Evolutionary conservation across 2,329 filamentous ascomycete species (phyloP).

Genomic region (Fusarium cicatricum): DNA sequence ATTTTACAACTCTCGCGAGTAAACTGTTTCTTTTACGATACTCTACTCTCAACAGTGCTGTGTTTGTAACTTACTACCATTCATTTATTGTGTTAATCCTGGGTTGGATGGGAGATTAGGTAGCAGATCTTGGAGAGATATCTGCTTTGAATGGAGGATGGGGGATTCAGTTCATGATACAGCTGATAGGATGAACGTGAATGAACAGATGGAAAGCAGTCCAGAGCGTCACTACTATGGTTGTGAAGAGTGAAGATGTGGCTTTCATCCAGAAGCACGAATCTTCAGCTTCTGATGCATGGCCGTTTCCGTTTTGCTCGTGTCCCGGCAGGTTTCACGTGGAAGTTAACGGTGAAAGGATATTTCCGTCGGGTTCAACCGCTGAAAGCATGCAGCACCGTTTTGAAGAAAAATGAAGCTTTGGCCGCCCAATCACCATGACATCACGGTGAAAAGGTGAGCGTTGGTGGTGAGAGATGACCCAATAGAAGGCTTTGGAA

Average conservation of each 20-base stretch:
- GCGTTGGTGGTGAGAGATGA: too few species aligned
- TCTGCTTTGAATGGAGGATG: constrained; percentile 5
- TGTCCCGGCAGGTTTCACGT: not conserved
- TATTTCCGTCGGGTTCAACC: not conserved
- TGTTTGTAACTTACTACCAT: constrained; percentile 16
- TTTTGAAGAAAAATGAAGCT: not conserved
- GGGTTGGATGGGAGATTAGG: not conserved
- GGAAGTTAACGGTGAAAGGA: not conserved
- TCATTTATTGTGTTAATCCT: constrained; percentile 31
- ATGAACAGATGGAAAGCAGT: not conserved
- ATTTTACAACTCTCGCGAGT: constrained; percentile 25
- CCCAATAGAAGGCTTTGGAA: constrained; percentile 32
- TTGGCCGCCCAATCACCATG: constrained; percentile 12
- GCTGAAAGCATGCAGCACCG: not conserved
- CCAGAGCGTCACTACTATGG: not conserved
- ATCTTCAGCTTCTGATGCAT: not conserved
- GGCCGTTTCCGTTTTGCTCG: constrained; percentile 1
- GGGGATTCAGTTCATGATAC: not conserved
- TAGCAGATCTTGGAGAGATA: not conserved
- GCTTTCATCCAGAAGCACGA: not conserved
- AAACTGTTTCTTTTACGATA: constrained; percentile 17
- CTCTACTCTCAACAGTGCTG: constrained; percentile 18
- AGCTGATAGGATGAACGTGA: constrained; percentile 8
- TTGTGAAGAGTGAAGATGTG: not conserved
- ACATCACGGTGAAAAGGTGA: constrained; percentile 3